A percentile compares a stretch with the other conserved stretches of the same genome.
Evolutionary conservation across 805 yeast genomes (phyloP).

Genomic region (Aciculoconidium aculeatum): DNA sequence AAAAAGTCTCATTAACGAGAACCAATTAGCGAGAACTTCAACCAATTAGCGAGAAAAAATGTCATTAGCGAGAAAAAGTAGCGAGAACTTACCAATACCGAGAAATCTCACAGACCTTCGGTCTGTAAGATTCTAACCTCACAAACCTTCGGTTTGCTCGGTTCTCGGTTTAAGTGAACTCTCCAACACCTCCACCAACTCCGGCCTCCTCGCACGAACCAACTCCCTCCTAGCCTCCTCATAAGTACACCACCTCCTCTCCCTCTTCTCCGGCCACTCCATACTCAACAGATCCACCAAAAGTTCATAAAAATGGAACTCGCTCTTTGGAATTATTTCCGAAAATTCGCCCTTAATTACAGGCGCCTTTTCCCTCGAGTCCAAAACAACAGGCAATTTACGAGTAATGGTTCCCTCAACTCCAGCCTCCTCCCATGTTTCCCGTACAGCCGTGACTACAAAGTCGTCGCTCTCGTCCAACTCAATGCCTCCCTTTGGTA

Average conservation of each 20-base stretch:
- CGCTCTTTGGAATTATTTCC: constrained; percentile 64
- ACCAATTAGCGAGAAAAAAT: no score
- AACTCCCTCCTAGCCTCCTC: constrained; percentile 62
- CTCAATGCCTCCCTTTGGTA: constrained; percentile 97
- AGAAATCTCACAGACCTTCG: constrained; percentile 2
- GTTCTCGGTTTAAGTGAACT: no score
- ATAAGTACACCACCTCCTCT: constrained; percentile 71
- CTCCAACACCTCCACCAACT: constrained; percentile 58
- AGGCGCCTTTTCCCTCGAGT: constrained; percentile 39
- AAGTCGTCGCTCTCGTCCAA: constrained; percentile 58
- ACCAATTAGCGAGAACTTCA: no score
- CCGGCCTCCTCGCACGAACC: constrained; percentile 54
- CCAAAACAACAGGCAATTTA: constrained; percentile 62
- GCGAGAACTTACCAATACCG: no score
- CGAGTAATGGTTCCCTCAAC: constrained; percentile 57
- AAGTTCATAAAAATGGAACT: constrained; percentile 85
- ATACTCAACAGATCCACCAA: constrained; percentile 46
- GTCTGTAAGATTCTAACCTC: no score
- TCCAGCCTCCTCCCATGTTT: constrained; percentile 98
- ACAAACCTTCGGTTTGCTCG: constrained; percentile 41
- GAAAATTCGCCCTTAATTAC: constrained; percentile 28
- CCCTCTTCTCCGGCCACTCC: constrained; percentile 79
- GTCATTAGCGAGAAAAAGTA: no score
- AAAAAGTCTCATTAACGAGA: no score
- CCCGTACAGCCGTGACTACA: constrained; percentile 63